Percentiles rank a stretch among this genome's conserved stretches.
phyloP scores from a whole-genome alignment of 371 early-diverging fungal genomes.

The Lichtheimia hyalospora region DNA sequence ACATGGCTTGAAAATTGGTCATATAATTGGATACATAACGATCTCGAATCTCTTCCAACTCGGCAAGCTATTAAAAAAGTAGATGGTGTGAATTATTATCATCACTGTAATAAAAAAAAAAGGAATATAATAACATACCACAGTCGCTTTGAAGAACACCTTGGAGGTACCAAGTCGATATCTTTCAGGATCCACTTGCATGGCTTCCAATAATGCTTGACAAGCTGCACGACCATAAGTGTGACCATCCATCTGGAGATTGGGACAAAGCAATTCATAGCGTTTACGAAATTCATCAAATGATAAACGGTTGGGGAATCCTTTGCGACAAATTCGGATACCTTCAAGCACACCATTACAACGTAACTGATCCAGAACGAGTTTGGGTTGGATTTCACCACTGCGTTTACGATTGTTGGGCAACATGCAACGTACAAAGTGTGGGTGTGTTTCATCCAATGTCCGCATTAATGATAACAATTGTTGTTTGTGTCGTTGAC shows the following conservation, averaged over 20 bases:
- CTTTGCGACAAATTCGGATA: conserved; percentile 97
- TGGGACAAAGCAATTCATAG: conserved; percentile 90
- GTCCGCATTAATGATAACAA: conserved; percentile 88
- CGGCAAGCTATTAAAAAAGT: conserved; percentile 66
- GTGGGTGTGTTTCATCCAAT: conserved; percentile 93
- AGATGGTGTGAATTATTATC: neutral
- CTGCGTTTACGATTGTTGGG: conserved; percentile 96
- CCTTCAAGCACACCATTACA: conserved; percentile 99
- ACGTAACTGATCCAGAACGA: conserved; percentile 95
- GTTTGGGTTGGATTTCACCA: conserved; percentile 76
- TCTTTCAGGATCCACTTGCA: conserved; percentile 73
- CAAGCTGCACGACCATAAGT: conserved; percentile 88
- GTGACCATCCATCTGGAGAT: neutral
- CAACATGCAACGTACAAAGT: conserved; percentile 99
- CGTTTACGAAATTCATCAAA: conserved; percentile 97
- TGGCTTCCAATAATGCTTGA: conserved; percentile 69
- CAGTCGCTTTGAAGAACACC: conserved; percentile 98
- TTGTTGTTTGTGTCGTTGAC: conserved; percentile 97
- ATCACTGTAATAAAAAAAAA: neutral
- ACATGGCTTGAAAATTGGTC: conserved; percentile 84
- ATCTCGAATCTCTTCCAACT: conserved; percentile 96
- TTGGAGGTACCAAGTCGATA: conserved; percentile 95
- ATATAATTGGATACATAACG: conserved; percentile 80
- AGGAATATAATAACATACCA: conserved; percentile 54
- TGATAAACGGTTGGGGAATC: conserved; percentile 94